Base-by-base conservation (phyloP, 2,329 filamentous ascomycete genomes). In the Pseudocercospora fijiensis region DNA sequence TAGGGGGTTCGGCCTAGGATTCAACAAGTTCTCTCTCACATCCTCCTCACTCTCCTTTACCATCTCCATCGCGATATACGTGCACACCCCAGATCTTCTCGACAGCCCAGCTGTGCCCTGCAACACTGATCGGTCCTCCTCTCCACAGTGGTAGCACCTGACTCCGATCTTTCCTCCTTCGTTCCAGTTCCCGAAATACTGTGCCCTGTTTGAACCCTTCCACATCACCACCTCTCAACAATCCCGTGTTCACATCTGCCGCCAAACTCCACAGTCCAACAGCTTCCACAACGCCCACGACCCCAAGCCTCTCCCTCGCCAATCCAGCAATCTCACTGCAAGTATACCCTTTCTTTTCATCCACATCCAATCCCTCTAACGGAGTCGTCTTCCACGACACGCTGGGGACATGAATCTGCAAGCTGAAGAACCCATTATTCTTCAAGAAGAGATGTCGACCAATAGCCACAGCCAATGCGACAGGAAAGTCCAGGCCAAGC, bases 401-500 rank as follows among this genome's bases (percentile, higher is more conserved):
- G 16, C 65, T 70, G 2, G 75, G 75, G 7, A 77, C 70, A 64
- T 75, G 71, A 67, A 77, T 75, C 64, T 70, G 67, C 16, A 77
- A 62, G n/a, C 69, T 71, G 65, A 73, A 73, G 65, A 71, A 67
- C 26, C 67, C 61, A 8, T 72, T 74, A 65, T 77, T 77, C 27
- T 67, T 65, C 52, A 76, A 71, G 61, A 68, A 72, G 33, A 76
- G 60, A 37, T 77, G 75, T 1, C 75, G 70, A 20, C 73, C 70
- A 7, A 75, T 28, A 28, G 75, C 75, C 5, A 76, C 65, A 37
- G 66, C 70, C 47, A 76, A 66, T 2, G 75, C 75, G 52, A 75
- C 67, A n/a, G 75, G 75, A 63, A 77, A 75, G 67, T 77, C 74
- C 13, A 77, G 73, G n/a, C 75, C 75, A 0, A 77, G 64, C 3